These are phyloP conservation scores for Coprinopsis strossmayeri DNA, from an alignment of 768 basidiomycete species.

Conservation along the genomic window DNA sequence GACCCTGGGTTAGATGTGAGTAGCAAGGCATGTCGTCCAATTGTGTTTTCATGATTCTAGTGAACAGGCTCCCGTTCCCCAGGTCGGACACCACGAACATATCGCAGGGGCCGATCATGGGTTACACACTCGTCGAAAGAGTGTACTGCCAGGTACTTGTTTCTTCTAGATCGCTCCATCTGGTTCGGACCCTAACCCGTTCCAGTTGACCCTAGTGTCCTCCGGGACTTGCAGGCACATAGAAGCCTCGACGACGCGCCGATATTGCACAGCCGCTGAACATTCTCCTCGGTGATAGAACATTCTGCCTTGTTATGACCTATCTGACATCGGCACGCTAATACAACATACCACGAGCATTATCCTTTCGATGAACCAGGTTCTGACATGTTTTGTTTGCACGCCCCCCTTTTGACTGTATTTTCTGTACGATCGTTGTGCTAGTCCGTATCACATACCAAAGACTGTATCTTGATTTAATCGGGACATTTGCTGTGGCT, in stretches of 20 bases:
- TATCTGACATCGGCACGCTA: constrained; percentile 7
- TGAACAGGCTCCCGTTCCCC: constrained; percentile 57
- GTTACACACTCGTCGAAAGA: constrained; percentile 90
- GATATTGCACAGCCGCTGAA: constrained; percentile 7
- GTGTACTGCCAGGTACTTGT: constrained; percentile 78
- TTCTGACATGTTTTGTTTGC: no score
- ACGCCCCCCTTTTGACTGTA: background rate
- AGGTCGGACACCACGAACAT: constrained; percentile 46
- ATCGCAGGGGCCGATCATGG: constrained; percentile 29
- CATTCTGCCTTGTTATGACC: constrained; percentile 1
- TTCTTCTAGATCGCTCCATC: constrained; percentile 12
- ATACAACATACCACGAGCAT: constrained; percentile 10
- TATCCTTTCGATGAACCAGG: no score
- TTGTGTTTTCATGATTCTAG: background rate
- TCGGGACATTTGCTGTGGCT: background rate
- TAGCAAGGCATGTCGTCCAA: constrained; percentile 13
- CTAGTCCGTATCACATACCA: background rate
- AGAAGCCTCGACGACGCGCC: constrained; percentile 65
- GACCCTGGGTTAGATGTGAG: constrained; percentile 85
- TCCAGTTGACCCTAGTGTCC: constrained; percentile 80
- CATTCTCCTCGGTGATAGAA: background rate
- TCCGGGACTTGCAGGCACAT: constrained; percentile 84
- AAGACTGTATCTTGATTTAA: background rate
- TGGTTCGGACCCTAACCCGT: constrained; percentile 11
- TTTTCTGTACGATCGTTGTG: background rate